phyloP scores from a whole-genome alignment of 345 rosid species.

The Brassica nigra region DNA sequence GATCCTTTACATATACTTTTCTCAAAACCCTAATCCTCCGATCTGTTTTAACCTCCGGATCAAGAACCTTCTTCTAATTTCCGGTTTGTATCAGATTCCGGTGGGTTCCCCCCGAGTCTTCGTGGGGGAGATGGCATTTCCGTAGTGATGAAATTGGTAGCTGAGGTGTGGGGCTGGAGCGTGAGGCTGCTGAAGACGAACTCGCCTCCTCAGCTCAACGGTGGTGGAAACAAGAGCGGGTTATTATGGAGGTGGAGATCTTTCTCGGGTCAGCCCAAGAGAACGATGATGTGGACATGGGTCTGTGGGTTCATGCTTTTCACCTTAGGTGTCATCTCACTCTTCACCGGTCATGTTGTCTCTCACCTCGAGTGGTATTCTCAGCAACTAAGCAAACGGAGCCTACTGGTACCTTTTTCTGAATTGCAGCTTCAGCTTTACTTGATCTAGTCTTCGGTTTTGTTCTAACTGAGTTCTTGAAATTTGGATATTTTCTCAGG shows the following conservation, averaged over 20 bases:
- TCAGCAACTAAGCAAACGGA: constrained; percentile 65
- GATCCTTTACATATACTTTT: constrained; percentile 24
- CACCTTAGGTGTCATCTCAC: constrained; percentile 82
- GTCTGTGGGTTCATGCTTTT: constrained; percentile 88
- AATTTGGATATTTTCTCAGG: constrained; percentile 45
- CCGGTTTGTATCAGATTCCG: constrained; percentile 22
- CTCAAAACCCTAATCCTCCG: constrained; percentile 40
- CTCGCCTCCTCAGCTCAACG: constrained; percentile 64
- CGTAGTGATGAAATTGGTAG: constrained; percentile 51
- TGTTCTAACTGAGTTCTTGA: constrained; percentile 4
- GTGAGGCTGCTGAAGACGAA: constrained; percentile 51
- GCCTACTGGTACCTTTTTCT: constrained; percentile 53
- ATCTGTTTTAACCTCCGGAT: constrained; percentile 20
- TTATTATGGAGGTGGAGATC: constrained; percentile 54
- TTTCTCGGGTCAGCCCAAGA: constrained; percentile 45
- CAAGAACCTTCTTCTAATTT: background rate
- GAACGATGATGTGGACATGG: constrained; percentile 60
- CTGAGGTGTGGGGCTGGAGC: constrained; percentile 55
- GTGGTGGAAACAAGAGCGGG: constrained; percentile 36
- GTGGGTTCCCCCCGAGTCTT: constrained; percentile 31
- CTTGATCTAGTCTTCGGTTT: background rate
- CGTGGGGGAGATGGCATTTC: constrained; percentile 37
- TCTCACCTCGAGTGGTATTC: constrained; percentile 93
- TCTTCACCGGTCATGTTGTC: constrained; percentile 88
- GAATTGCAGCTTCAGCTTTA: constrained; percentile 50